These are phyloP conservation scores for Russula compacta DNA, from an alignment of 768 basidiomycete species.

Conservation along the genomic window DNA sequence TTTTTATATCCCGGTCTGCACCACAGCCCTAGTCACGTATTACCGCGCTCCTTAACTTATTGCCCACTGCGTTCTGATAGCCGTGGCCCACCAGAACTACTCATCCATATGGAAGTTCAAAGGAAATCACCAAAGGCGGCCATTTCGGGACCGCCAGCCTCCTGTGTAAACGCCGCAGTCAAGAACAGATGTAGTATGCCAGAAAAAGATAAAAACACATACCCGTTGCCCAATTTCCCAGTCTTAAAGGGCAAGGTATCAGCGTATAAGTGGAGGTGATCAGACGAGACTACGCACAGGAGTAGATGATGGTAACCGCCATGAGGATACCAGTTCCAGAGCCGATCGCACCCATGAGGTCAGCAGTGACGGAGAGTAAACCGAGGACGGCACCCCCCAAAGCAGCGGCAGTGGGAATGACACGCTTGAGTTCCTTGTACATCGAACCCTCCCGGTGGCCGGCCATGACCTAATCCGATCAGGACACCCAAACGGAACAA, in stretches of 20 bases:
- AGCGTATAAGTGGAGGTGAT: background rate
- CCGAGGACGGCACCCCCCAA: slow-evolving; percentile 97
- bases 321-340: slow-evolving; percentile 94
- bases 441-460: slow-evolving; percentile 91
- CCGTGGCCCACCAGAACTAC: background rate
- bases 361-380: slow-evolving; percentile 81
- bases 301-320: slow-evolving; percentile 97
- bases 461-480: slow-evolving; percentile 53
- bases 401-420: slow-evolving; percentile 95
- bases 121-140: slow-evolving; percentile 71
- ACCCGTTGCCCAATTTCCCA: slow-evolving; percentile 92
- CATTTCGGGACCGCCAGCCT: slow-evolving; percentile 78
- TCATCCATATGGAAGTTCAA: slow-evolving; percentile 27
- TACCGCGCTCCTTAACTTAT: background rate
- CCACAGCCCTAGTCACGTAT: background rate
- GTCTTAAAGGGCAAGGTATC: slow-evolving; percentile 36
- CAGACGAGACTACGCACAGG: slow-evolving; percentile 29
- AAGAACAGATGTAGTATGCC: background rate
- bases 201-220: slow-evolving; percentile 1
- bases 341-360: slow-evolving; percentile 92
- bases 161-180: slow-evolving; percentile 28
- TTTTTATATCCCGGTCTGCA: background rate
- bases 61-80: background rate
- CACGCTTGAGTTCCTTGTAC: slow-evolving; percentile 98
- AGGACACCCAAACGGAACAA: background rate